A percentile compares a stretch with the other conserved stretches of the same genome.
These are phyloP conservation scores for Magnolia kwangsiensis DNA, from an alignment of 164 flowering plant species.

Conservation along the genomic window DNA sequence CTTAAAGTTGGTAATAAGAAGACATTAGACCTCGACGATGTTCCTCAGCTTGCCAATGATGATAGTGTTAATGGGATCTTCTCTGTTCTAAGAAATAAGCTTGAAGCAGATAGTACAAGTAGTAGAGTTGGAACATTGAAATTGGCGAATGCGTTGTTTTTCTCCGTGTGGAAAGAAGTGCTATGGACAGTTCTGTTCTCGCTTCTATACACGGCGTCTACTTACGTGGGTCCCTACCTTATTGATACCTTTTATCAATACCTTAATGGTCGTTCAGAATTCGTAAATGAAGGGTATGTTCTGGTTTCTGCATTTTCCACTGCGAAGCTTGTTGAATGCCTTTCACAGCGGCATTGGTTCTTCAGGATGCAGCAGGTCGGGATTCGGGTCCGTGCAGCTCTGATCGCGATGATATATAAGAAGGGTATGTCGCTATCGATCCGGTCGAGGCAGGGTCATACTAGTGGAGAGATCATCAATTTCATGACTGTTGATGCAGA, in stretches of 20 bases:
- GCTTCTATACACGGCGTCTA: constrained; percentile 33
- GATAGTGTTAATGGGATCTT: constrained; percentile 29
- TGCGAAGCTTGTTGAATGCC: constrained; percentile 61
- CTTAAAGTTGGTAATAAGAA: constrained; percentile 33
- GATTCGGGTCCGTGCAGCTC: constrained; percentile 38
- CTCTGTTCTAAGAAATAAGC: constrained; percentile 20
- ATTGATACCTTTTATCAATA: constrained; percentile 63
- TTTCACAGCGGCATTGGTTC: constrained; percentile 55
- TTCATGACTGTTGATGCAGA: constrained; percentile 73
- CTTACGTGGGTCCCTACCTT: constrained; percentile 75
- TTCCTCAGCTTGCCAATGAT: constrained; percentile 33
- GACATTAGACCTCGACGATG: constrained; percentile 39
- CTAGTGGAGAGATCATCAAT: constrained; percentile 70
- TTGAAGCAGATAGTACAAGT: constrained; percentile 17
- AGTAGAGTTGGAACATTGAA: constrained; percentile 34
- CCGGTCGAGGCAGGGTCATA: constrained; percentile 52
- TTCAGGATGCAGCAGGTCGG: constrained; percentile 52
- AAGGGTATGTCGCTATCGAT: constrained; percentile 62
- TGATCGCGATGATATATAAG: constrained; percentile 46
- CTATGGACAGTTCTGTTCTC: constrained; percentile 33
- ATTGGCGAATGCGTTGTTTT: constrained; percentile 45
- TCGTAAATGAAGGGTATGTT: constrained; percentile 42
- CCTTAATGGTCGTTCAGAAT: constrained; percentile 40
- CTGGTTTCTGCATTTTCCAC: constrained; percentile 49
- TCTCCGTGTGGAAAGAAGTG: constrained; percentile 39